Conservation (phyloP, 345 rosid species). For the Salix brachista region DNA sequence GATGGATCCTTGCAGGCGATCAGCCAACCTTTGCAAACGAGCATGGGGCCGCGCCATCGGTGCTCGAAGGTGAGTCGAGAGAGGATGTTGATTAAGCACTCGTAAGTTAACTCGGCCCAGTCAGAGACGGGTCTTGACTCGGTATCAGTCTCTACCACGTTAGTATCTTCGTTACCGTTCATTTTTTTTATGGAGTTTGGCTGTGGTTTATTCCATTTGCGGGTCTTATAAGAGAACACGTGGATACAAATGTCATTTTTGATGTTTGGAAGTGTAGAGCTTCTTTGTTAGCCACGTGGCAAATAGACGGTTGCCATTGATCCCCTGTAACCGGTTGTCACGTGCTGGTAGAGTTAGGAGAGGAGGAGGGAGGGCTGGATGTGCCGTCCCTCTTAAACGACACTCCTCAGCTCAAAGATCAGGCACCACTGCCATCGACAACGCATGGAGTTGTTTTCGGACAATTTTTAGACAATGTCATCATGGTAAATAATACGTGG, state of each 20-base stretch:
- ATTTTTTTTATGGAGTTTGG: not conserved
- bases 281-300: not conserved
- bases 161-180: not conserved
- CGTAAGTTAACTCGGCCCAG: conserved; percentile 75
- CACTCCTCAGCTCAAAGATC: not conserved
- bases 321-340: not conserved
- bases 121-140: conserved; percentile 31
- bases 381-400: not conserved
- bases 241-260: not conserved
- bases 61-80: conserved; percentile 56
- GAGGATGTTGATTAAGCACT: conserved; percentile 64
- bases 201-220: not conserved
- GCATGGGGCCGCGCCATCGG: conserved; percentile 79
- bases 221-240: not conserved
- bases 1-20: conserved; percentile 60
- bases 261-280: not conserved
- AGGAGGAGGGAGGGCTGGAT: not conserved
- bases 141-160: not conserved
- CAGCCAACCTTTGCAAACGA: conserved; percentile 72
- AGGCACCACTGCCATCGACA: too few species aligned
- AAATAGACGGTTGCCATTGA: not conserved
- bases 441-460: too few species aligned
- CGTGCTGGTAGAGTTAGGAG: not conserved
- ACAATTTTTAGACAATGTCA: too few species aligned
- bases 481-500: too few species aligned